These are phyloP conservation scores for Rhodomyrtus psidioides DNA, from an alignment of 441 rosid species.

Conservation along the genomic window DNA sequence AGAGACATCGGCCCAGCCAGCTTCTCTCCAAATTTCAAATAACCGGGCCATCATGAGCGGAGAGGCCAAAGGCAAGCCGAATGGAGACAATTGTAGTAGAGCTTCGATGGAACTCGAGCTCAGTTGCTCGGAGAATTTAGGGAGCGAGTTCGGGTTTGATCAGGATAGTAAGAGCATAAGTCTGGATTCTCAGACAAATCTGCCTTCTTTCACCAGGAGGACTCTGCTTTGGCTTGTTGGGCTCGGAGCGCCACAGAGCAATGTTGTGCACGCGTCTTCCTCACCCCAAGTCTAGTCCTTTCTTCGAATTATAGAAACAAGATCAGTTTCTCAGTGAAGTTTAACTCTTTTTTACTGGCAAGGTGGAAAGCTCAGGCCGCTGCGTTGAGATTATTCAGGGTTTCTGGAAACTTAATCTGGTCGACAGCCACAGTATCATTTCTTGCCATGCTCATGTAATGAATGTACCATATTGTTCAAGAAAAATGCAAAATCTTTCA, in stretches of 20 bases:
- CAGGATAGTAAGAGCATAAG: conserved; percentile 51
- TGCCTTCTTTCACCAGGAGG: conserved; percentile 91
- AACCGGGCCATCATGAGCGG: conserved; percentile 16
- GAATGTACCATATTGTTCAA: background rate
- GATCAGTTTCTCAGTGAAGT: background rate
- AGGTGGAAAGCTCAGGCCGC: background rate
- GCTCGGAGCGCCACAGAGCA: conserved; percentile 39
- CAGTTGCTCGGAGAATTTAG: conserved; percentile 25
- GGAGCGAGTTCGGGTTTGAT: conserved; percentile 24
- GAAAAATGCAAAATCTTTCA: background rate
- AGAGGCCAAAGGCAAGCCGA: conserved; percentile 19
- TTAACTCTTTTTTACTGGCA: background rate
- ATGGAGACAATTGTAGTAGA: background rate
- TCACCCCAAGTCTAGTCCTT: conserved; percentile 45
- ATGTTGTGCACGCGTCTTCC: conserved; percentile 71
- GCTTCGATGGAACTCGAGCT: conserved; percentile 1
- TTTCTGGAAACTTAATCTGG: background rate
- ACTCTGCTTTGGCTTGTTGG: conserved; percentile 85
- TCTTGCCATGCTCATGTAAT: background rate
- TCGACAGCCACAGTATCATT: background rate
- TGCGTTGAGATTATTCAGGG: background rate
- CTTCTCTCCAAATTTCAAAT: conserved; percentile 51
- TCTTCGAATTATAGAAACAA: background rate
- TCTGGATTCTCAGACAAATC: conserved; percentile 33
- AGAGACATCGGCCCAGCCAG: conserved; percentile 53